A percentile compares a stretch with the other conserved stretches of the same genome.
Evolutionary conservation across 257 asterid genomes (phyloP).

Genomic region (Nicotiana tomentosiformis): DNA sequence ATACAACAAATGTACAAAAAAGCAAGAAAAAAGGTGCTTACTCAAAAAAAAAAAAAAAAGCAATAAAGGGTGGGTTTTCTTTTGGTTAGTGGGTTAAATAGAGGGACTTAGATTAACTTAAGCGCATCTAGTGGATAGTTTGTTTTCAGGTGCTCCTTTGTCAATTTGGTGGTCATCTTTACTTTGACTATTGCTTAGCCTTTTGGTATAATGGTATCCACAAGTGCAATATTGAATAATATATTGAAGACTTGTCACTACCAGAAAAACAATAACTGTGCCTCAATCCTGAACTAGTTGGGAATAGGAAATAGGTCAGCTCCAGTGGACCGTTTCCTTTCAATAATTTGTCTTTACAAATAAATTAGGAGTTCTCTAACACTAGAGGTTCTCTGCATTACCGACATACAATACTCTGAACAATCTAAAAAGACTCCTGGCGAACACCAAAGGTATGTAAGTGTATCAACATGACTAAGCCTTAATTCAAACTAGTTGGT

Average conservation of each 20-base stretch:
- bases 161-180: background rate
- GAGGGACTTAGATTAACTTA: background rate
- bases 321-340: background rate
- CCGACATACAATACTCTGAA: background rate
- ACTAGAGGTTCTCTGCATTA: constrained; percentile 1
- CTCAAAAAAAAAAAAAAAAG: background rate
- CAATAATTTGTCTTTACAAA: background rate
- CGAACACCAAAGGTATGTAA: background rate
- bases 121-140: background rate
- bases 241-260: background rate
- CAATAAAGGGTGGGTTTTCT: background rate
- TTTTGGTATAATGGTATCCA: background rate
- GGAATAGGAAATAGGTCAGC: background rate
- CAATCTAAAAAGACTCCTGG: background rate
- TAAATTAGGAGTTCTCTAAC: background rate
- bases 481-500: background rate
- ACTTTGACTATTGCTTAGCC: background rate
- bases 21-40: too few species aligned
- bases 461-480: background rate
- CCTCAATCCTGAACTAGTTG: background rate
- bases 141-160: background rate
- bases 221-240: background rate
- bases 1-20: too few species aligned
- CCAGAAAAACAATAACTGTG: background rate
- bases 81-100: background rate